phyloP scores from a whole-genome alignment of 1,139 yeast genomes.

The Eremothecium sinecaudum region DNA sequence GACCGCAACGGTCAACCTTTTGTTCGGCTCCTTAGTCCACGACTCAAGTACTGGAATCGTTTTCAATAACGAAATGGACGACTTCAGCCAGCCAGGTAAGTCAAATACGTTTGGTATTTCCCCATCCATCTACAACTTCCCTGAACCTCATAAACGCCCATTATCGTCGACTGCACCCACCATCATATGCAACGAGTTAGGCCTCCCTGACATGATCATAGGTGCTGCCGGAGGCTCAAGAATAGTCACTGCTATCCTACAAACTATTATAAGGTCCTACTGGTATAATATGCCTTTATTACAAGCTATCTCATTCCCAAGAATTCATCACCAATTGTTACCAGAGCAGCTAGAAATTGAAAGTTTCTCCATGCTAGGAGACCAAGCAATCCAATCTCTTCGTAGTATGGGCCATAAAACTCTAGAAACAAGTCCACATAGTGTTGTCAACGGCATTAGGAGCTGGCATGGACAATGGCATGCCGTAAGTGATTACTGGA shows the following conservation, averaged over 20 bases:
- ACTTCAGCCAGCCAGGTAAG: conserved; percentile 66
- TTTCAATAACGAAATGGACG: conserved; percentile 91
- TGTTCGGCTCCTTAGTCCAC: conserved; percentile 74
- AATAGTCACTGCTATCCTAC: conserved; percentile 75
- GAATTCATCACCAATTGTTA: conserved; percentile 81
- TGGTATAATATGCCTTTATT: conserved; percentile 50
- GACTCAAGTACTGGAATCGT: conserved; percentile 77
- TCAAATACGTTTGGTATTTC: conserved; percentile 70
- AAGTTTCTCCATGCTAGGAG: conserved; percentile 34
- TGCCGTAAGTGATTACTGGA: conserved; percentile 51
- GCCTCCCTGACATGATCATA: conserved; percentile 51
- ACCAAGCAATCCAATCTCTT: conserved; percentile 28
- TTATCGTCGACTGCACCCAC: conserved; percentile 77
- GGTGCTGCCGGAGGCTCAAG: conserved; percentile 96
- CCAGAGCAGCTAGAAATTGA: conserved; percentile 67
- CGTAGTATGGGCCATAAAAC: conserved; percentile 36
- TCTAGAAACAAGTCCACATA: conserved; percentile 32
- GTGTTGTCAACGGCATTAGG: conserved; percentile 44
- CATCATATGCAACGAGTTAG: conserved; percentile 46
- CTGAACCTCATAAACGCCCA: conserved; percentile 71
- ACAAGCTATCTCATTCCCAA: conserved; percentile 64
- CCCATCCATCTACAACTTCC: conserved; percentile 73
- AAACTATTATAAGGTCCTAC: conserved; percentile 61
- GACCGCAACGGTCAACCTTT: conserved; percentile 83
- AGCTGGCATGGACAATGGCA: conserved; percentile 36